Evolutionary conservation across 2,329 filamentous ascomycete genomes (phyloP).

Genomic region (Dothideomycetes sp.): DNA sequence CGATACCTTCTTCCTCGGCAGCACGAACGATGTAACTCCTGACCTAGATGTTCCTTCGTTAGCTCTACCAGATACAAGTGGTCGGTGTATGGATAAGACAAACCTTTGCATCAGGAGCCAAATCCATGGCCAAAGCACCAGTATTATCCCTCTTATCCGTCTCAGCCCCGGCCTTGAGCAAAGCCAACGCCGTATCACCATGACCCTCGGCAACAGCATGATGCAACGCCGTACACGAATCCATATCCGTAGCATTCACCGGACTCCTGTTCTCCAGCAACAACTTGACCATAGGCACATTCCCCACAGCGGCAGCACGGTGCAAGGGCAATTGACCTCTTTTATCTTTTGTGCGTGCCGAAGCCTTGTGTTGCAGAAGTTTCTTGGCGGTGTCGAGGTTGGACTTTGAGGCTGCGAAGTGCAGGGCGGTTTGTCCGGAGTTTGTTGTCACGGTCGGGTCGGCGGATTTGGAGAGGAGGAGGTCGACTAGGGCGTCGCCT

Average conservation of each 20-base stretch:
- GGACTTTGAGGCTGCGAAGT: constrained; percentile 84
- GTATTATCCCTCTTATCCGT: constrained; percentile 64
- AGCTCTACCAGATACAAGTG: too few species aligned
- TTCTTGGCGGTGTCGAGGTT: constrained; percentile 73
- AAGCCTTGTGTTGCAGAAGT: constrained; percentile 68
- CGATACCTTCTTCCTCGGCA: constrained; percentile 78
- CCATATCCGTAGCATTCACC: constrained; percentile 69
- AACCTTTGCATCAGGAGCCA: constrained; percentile 81
- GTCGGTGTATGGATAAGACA: too few species aligned
- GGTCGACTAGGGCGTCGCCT: constrained; percentile 56
- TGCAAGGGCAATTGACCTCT: constrained; percentile 87
- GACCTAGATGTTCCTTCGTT: neutral
- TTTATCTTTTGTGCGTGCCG: constrained; percentile 70
- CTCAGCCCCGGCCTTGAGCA: constrained; percentile 81
- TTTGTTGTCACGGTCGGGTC: constrained; percentile 68
- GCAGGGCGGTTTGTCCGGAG: constrained; percentile 70
- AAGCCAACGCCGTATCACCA: constrained; percentile 70
- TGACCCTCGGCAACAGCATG: constrained; percentile 69
- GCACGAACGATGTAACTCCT: constrained; percentile 64
- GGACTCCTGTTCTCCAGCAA: constrained; percentile 71
- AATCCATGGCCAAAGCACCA: constrained; percentile 63
- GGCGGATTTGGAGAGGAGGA: constrained; percentile 60
- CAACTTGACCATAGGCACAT: constrained; percentile 74
- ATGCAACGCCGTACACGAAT: constrained; percentile 82
- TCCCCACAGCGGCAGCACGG: constrained; percentile 81